These are phyloP conservation scores for Picocystis sp. DNA, from an alignment of 163 green algal species.

Conservation along the genomic window DNA sequence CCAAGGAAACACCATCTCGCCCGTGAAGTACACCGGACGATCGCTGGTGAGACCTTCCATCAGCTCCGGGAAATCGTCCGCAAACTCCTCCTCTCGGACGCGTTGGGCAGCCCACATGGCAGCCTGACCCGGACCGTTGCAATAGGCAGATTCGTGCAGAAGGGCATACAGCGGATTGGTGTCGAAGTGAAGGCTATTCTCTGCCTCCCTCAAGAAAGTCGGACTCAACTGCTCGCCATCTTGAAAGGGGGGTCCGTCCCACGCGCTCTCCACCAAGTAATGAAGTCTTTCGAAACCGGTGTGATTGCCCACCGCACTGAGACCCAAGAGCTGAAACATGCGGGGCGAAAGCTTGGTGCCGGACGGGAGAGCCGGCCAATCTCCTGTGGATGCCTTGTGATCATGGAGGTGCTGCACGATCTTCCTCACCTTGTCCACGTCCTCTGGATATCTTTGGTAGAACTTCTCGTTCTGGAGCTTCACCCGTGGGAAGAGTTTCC, in stretches of 20 bases:
- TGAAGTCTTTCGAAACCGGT: slow-evolving; percentile 76
- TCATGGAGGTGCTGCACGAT: slow-evolving; percentile 46
- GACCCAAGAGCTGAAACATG: slow-evolving; percentile 61
- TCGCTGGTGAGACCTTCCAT: slow-evolving; percentile 14
- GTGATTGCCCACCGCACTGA: slow-evolving; percentile 24
- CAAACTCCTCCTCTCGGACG: slow-evolving; percentile 34
- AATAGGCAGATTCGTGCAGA: slow-evolving; percentile 93
- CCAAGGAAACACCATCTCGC: slow-evolving; percentile 87
- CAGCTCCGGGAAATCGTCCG: slow-evolving; percentile 41
- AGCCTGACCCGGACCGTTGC: slow-evolving; percentile 32
- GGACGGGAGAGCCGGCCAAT: slow-evolving; percentile 29
- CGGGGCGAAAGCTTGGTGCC: slow-evolving; percentile 46
- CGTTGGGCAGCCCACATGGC: slow-evolving; percentile 62
- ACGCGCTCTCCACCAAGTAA: slow-evolving; percentile 65
- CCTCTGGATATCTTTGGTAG: slow-evolving; percentile 70
- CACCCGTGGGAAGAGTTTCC: slow-evolving; percentile 21
- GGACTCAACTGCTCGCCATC: slow-evolving; percentile 34
- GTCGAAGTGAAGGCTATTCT: slow-evolving; percentile 21
- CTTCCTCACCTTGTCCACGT: slow-evolving; percentile 38
- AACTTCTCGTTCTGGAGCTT: slow-evolving; percentile 64
- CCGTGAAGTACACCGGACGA: slow-evolving; percentile 32
- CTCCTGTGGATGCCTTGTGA: slow-evolving; percentile 18
- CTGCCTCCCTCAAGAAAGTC: slow-evolving; percentile 13
- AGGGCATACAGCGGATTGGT: slow-evolving; percentile 87
- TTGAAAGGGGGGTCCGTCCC: slow-evolving; percentile 24